Base-by-base conservation (phyloP, 2,329 filamentous ascomycete species). In the Anthostomella pinea region DNA sequence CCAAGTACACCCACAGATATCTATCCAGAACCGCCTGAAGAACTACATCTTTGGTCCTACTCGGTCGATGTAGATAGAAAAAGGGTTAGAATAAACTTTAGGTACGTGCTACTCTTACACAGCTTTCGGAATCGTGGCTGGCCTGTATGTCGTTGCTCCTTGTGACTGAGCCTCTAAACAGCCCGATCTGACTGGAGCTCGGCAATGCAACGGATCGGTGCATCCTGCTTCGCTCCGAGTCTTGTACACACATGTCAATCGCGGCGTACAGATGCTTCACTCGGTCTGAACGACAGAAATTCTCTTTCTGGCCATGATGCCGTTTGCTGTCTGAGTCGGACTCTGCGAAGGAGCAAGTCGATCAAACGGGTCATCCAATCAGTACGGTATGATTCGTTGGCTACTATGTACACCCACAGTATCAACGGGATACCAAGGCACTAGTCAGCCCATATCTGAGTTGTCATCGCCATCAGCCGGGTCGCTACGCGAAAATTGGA, bases 1-100 rank as follows among this genome's bases (percentile, higher is more conserved):
- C 30, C 33, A 43, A 42, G 47, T 51, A 51, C 47, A 27, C 31
- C 8, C 24, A 11, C 13, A 33, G 36, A 40, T 31, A 47, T 34
- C 36, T 35, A 19, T 23, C 20, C 33, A 13, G 7, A 27, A 27
- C 21, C 32, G 27, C 23, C 14, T 38, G 20, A 38, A 33, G 20
- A n/a, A 24, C 30, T 18, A 18, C 26, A 35, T 30, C 14, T 22
- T 15, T 23, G 10, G 36, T 36, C 33, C 33, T 30, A 38, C 33
- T 30, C 8, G 15, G 11, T 26, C 20, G 14, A 22, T 15, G 27
- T 16, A 15, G 26, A 18, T 36, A n/a, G 19, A 16, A 11, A 9
- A 28, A 10, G 8, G 27, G 16, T 16, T 9, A 29, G 22, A n/a
- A n/a, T n/a, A n/a, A n/a, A n/a, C n/a, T n/a, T n/a, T n/a, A n/a